phyloP scores from a whole-genome alignment of 257 asterid genomes.

The Lycium ferocissimum region DNA sequence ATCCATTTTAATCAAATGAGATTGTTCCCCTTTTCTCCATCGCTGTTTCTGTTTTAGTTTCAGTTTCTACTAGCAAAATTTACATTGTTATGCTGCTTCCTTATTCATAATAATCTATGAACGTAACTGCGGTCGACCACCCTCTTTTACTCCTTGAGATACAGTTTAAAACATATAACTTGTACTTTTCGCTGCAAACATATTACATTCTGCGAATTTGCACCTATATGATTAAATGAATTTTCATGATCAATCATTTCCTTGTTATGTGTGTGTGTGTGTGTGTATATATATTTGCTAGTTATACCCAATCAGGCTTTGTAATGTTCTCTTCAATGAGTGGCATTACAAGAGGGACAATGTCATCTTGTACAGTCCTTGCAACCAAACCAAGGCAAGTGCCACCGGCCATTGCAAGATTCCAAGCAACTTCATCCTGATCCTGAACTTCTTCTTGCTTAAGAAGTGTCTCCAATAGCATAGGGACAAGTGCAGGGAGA shows the following conservation, averaged over 20 bases:
- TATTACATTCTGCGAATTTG: neutral
- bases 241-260: neutral
- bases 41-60: neutral
- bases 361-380: constrained; percentile 11
- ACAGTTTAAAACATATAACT: neutral
- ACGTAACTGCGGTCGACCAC: neutral
- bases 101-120: neutral
- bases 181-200: neutral
- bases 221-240: neutral
- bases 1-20: neutral
- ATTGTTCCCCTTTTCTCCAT: neutral
- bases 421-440: constrained; percentile 25
- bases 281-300: neutral
- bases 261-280: neutral
- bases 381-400: constrained; percentile 30
- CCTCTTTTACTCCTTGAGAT: constrained; percentile 3
- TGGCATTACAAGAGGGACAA: constrained; percentile 22
- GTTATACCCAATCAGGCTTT: constrained; percentile 21
- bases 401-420: constrained; percentile 26
- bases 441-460: constrained; percentile 24
- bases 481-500: constrained; percentile 27
- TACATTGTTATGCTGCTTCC: constrained; percentile 14
- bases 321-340: constrained; percentile 14
- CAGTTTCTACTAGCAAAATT: neutral
- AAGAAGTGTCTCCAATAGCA: constrained; percentile 12